Percentiles rank a stretch among this genome's conserved stretches.
These are phyloP conservation scores for Galerina sulciceps DNA, from an alignment of 768 basidiomycete genomes.

Conservation along the genomic window DNA sequence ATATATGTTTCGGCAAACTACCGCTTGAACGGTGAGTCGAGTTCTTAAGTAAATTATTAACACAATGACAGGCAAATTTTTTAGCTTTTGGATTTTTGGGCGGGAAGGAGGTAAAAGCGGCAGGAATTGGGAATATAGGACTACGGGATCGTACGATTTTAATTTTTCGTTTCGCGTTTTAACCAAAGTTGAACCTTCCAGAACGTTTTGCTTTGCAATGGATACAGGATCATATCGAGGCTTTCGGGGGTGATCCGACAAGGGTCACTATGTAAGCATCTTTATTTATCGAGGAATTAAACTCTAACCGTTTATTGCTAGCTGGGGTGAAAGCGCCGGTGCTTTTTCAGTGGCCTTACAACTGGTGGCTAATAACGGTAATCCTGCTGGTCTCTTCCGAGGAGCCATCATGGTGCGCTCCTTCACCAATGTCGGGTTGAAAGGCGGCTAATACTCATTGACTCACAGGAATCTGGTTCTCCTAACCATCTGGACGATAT, in stretches of 20 bases:
- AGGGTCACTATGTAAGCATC: slow-evolving; percentile 43
- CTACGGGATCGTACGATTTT: slow-evolving; percentile 50
- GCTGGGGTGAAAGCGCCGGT: slow-evolving; percentile 29
- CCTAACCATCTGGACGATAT: slow-evolving; percentile 15
- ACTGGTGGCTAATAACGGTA: slow-evolving; percentile 18
- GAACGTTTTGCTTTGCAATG: slow-evolving; percentile 53
- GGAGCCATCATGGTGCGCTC: slow-evolving; percentile 23
- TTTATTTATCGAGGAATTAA: neutral
- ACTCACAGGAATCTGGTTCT: slow-evolving; percentile 23
- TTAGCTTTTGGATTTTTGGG: slow-evolving; percentile 46
- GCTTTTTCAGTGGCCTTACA: slow-evolving; percentile 23
- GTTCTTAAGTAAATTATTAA: neutral
- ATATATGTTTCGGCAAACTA: slow-evolving; percentile 46
- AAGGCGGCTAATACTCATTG: neutral
- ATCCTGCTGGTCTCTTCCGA: slow-evolving; percentile 19
- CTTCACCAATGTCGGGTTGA: neutral
- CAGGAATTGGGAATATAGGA: slow-evolving; percentile 52
- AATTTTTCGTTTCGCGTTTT: neutral
- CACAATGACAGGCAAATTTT: neutral
- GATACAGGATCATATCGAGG: slow-evolving; percentile 54
- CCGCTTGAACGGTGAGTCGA: slow-evolving; percentile 31
- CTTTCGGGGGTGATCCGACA: slow-evolving; percentile 56
- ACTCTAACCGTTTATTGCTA: neutral
- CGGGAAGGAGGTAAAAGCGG: slow-evolving; percentile 40
- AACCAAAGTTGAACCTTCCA: slow-evolving; percentile 20